Evolutionary conservation across 208 protist genomes (phyloP).

Genomic region (Acanthamoeba quina): DNA sequence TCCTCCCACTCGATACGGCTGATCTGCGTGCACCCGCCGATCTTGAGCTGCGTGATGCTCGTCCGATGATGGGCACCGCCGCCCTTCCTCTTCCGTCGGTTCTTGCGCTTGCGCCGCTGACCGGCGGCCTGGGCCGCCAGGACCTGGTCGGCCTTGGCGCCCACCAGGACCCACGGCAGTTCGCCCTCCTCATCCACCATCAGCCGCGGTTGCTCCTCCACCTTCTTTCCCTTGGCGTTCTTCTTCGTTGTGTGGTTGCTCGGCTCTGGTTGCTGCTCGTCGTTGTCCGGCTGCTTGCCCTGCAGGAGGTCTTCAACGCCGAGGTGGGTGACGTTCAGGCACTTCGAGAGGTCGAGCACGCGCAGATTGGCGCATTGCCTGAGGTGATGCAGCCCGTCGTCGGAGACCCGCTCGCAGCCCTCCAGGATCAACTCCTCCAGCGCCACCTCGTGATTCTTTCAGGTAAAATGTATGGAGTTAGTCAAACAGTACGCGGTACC

Average conservation of each 20-base stretch:
- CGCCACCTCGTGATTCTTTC: background rate
- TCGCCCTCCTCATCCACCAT: constrained; percentile 51
- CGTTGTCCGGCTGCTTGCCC: background rate
- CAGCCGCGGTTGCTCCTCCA: background rate
- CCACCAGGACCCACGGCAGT: constrained; percentile 38
- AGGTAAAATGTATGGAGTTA: background rate
- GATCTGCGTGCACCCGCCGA: constrained; percentile 29
- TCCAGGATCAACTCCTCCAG: constrained; percentile 63
- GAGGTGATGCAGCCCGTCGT: constrained; percentile 31
- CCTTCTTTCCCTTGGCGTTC: background rate
- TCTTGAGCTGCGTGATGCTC: constrained; percentile 54
- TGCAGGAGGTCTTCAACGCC: constrained; percentile 20
- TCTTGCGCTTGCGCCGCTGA: background rate
- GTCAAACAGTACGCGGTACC: too few species aligned
- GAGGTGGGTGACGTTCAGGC: background rate
- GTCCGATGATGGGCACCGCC: constrained; percentile 7
- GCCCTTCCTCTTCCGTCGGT: background rate
- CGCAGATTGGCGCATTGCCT: background rate
- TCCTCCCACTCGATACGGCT: constrained; percentile 35
- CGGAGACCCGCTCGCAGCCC: constrained; percentile 35
- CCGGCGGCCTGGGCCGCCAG: background rate
- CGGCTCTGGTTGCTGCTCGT: background rate
- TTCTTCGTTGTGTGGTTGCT: background rate
- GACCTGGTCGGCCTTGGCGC: background rate
- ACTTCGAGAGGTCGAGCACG: constrained; percentile 51